phyloP scores from a whole-genome alignment of 2,329 filamentous ascomycete genomes.

The Hymenoscyphus repandus region DNA sequence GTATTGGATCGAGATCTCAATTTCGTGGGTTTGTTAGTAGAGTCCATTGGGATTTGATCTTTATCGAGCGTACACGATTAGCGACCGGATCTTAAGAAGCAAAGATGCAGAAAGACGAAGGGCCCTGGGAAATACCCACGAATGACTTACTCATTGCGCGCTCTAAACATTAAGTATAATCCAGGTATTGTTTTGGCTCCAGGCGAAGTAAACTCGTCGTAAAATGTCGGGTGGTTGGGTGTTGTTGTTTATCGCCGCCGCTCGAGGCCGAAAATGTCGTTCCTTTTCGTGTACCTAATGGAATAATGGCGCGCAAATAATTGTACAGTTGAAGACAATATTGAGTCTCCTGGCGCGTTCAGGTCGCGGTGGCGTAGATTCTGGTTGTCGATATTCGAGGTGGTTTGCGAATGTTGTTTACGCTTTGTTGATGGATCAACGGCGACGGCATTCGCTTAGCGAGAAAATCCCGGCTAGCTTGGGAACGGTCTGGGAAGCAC shows the following conservation, averaged over 20 bases:
- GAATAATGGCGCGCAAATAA: conserved; percentile 6
- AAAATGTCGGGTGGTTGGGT: conserved; percentile 17
- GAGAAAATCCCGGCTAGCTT: no score
- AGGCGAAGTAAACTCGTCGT: neutral
- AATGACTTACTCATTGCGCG: conserved; percentile 26
- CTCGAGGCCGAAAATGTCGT: neutral
- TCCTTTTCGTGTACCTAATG: neutral
- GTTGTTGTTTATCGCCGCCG: conserved; percentile 21
- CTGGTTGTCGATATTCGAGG: conserved; percentile 6
- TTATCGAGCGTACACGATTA: conserved; percentile 15
- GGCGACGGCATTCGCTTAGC: neutral
- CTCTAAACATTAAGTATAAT: conserved; percentile 10
- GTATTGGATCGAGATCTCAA: conserved; percentile 41
- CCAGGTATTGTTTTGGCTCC: neutral
- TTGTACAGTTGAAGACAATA: conserved; percentile 7
- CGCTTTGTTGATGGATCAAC: neutral
- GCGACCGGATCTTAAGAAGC: conserved; percentile 6
- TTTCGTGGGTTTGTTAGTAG: conserved; percentile 32
- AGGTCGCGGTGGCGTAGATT: conserved; percentile 4
- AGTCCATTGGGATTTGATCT: conserved; percentile 29
- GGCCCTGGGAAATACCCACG: neutral
- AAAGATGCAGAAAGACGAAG: neutral
- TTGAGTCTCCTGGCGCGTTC: neutral
- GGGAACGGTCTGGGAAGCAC: no score
- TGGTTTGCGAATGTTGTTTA: conserved; percentile 11